These are phyloP conservation scores for Ceratocystis variospora DNA, from an alignment of 2,329 filamentous ascomycete genomes.

Conservation along the genomic window DNA sequence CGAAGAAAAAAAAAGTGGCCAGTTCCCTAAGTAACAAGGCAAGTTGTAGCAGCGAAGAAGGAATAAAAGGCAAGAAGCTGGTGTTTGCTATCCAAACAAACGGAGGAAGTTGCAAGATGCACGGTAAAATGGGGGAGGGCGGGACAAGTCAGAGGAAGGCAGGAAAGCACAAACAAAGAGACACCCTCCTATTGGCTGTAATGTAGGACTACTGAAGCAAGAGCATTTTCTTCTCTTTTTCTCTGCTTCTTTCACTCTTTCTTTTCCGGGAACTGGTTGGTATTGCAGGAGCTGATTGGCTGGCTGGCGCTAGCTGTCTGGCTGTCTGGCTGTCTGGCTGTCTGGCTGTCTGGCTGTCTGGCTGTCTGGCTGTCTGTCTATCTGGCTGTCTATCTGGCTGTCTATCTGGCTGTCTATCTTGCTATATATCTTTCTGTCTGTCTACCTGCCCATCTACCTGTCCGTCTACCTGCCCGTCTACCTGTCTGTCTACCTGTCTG, in stretches of 20 bases:
- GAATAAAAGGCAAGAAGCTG: background rate
- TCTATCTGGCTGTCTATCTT: too few relatives aligned
- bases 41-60: background rate
- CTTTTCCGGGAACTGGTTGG: background rate
- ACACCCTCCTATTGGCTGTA: background rate
- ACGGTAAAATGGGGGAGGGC: background rate
- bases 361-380: too few relatives aligned
- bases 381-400: background rate
- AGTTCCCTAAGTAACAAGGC: constrained; percentile 17
- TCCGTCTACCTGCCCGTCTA: too few relatives aligned
- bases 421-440: background rate
- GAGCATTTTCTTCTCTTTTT: background rate
- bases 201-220: background rate
- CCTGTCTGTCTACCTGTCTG: too few relatives aligned
- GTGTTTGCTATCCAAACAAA: background rate
- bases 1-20: constrained; percentile 4
- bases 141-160: background rate
- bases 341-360: background rate
- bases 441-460: too few relatives aligned
- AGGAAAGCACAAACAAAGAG: background rate
- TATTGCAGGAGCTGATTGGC: background rate
- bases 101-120: constrained; percentile 8
- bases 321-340: background rate
- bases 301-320: background rate
- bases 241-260: background rate